Conservation (phyloP, 352 stramenopile species). For the Aphanomyces cochlioides region DNA sequence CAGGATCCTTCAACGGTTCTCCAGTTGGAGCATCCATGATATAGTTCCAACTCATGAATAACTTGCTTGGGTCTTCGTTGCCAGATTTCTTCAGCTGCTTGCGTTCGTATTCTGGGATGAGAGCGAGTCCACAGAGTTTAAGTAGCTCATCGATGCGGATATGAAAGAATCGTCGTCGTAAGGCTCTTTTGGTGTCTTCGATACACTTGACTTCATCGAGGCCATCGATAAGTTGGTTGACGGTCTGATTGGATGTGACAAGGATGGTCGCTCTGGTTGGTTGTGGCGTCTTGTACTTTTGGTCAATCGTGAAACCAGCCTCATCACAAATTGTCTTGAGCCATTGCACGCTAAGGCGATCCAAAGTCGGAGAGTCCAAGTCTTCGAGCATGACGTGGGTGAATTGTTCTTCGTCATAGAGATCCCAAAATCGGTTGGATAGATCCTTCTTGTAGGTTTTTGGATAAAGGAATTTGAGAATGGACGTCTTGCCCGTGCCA, state of each 20-base stretch:
- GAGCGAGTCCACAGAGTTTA: background rate
- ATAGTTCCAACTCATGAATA: conserved; percentile 1
- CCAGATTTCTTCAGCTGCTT: background rate
- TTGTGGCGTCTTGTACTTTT: conserved; percentile 25
- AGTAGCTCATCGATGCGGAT: background rate
- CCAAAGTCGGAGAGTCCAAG: conserved; percentile 1
- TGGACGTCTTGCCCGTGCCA: conserved; percentile 8
- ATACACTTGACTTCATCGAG: background rate
- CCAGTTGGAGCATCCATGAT: background rate
- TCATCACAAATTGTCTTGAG: conserved; percentile 24
- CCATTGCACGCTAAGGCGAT: background rate
- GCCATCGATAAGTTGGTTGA: background rate
- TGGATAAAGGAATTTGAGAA: background rate
- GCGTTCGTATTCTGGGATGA: background rate
- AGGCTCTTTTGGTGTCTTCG: background rate
- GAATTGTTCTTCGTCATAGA: conserved; percentile 1
- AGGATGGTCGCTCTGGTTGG: background rate
- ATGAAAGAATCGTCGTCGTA: background rate
- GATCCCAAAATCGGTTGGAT: conserved; percentile 5
- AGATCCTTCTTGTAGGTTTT: conserved; percentile 12
- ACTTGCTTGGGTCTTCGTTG: background rate
- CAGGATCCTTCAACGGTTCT: no score
- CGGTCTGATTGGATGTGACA: background rate
- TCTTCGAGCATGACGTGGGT: conserved; percentile 23
- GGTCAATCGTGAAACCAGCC: conserved; percentile 12